These are phyloP conservation scores for Candolleomyces efflorescens DNA, from an alignment of 768 basidiomycete genomes.

Conservation along the genomic window DNA sequence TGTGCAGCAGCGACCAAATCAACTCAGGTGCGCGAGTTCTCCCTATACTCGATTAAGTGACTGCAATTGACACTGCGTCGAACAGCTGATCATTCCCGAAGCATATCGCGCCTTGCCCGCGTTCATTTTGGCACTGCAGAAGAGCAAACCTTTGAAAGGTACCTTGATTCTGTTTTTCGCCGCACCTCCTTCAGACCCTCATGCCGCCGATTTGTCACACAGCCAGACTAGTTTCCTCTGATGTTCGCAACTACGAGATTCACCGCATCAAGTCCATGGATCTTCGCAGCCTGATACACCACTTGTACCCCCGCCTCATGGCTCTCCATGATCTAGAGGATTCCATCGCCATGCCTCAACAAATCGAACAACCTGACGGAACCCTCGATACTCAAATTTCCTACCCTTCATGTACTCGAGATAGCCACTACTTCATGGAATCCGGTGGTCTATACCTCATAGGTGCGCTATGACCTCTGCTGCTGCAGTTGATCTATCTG, in stretches of 20 bases:
- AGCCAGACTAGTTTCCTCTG: slow-evolving; percentile 89
- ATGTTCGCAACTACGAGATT: slow-evolving; percentile 84
- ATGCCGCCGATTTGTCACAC: neutral
- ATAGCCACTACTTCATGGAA: slow-evolving; percentile 85
- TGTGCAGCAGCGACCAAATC: slow-evolving; percentile 77
- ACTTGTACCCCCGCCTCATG: slow-evolving; percentile 85
- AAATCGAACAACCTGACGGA: slow-evolving; percentile 17
- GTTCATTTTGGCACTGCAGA: slow-evolving; percentile 76
- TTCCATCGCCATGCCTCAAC: slow-evolving; percentile 63
- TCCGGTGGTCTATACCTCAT: slow-evolving; percentile 89
- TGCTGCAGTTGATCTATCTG: slow-evolving; percentile 8
- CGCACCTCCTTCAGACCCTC: neutral
- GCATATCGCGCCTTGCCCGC: slow-evolving; percentile 84
- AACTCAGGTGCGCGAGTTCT: slow-evolving; percentile 62
- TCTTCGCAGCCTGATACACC: slow-evolving; percentile 64
- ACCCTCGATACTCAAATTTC: slow-evolving; percentile 50
- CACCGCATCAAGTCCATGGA: slow-evolving; percentile 71
- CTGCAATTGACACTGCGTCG: neutral
- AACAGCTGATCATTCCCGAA: slow-evolving; percentile 90
- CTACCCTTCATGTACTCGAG: slow-evolving; percentile 76
- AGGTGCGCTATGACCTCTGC: slow-evolving; percentile 57
- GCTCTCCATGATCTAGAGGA: slow-evolving; percentile 84
- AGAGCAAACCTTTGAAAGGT: slow-evolving; percentile 95
- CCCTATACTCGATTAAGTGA: neutral
- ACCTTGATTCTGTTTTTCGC: slow-evolving; percentile 10